A percentile compares a stretch with the other conserved stretches of the same genome.
phyloP scores from a whole-genome alignment of 108 stramenopile genomes.

The Nitzschia inconspicua region DNA sequence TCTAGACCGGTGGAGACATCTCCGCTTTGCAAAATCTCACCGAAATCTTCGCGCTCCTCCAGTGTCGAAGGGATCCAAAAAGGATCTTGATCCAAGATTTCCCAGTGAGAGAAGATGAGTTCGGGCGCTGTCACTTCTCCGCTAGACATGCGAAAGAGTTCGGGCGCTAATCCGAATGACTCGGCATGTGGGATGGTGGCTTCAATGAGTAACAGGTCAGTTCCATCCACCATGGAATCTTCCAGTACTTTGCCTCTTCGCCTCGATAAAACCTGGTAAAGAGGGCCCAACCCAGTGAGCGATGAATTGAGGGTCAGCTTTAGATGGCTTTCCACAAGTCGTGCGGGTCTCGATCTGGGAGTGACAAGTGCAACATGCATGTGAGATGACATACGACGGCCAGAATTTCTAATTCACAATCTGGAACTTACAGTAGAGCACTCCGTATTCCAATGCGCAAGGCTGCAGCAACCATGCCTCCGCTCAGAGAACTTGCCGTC shows the following conservation, averaged over 20 bases:
- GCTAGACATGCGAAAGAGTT: constrained; percentile 77
- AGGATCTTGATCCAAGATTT: constrained; percentile 80
- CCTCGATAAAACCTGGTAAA: constrained; percentile 81
- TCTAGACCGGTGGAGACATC: constrained; percentile 81
- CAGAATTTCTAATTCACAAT: not conserved
- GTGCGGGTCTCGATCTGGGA: constrained; percentile 57
- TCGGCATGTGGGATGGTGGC: constrained; percentile 86
- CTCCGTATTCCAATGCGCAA: constrained; percentile 76
- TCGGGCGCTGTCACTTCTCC: constrained; percentile 91
- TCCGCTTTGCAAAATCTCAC: constrained; percentile 69
- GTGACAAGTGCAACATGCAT: not conserved
- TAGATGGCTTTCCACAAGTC: constrained; percentile 81
- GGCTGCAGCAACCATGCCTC: constrained; percentile 79
- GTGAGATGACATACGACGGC: not conserved
- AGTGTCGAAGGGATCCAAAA: constrained; percentile 92
- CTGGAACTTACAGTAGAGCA: constrained; percentile 53
- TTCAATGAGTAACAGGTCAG: constrained; percentile 75
- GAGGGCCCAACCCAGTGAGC: constrained; percentile 66
- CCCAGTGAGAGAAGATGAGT: constrained; percentile 84
- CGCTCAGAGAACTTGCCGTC: constrained; percentile 51
- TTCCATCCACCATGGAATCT: constrained; percentile 92
- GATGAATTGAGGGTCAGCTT: constrained; percentile 82
- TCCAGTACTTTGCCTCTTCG: constrained; percentile 82
- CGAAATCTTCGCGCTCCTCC: constrained; percentile 92
- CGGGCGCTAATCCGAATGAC: constrained; percentile 80